These are phyloP conservation scores for Leccinellum luteum DNA, from an alignment of 768 basidiomycete species.

Conservation along the genomic window DNA sequence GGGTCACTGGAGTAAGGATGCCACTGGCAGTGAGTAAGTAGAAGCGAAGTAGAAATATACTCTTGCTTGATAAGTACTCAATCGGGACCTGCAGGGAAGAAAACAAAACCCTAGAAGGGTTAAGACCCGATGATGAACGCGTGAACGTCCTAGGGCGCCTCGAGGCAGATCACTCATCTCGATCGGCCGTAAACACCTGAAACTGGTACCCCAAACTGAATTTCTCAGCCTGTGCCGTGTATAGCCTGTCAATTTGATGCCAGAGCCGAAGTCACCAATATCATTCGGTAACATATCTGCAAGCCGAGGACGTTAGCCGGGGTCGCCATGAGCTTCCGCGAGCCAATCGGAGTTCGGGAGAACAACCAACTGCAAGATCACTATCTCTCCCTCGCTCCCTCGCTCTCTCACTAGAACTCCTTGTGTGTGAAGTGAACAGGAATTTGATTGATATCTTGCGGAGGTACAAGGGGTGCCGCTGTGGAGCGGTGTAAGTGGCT, in stretches of 20 bases:
- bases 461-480: not conserved
- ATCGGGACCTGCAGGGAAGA: slow-evolving; percentile 10
- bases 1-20: not conserved
- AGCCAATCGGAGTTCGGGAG: not conserved
- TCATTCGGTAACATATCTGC: not conserved
- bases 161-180: slow-evolving; percentile 15
- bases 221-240: not conserved
- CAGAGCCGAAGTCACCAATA: not conserved
- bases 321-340: not conserved
- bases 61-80: slow-evolving; percentile 2
- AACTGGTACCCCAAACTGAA: not conserved
- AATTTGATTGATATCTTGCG: not conserved
- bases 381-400: not conserved
- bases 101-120: slow-evolving; percentile 7
- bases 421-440: not conserved
- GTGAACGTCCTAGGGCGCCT: slow-evolving; percentile 14
- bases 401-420: not conserved
- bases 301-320: not conserved
- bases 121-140: slow-evolving; percentile 18
- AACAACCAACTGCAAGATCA: not conserved
- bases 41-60: not conserved
- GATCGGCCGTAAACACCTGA: slow-evolving; percentile 16
- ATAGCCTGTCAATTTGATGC: not conserved
- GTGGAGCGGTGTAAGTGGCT: not conserved
- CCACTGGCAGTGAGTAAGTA: not conserved